phyloP scores from a whole-genome alignment of 169 alveolate species.

The Cryptosporidium viatorum region DNA sequence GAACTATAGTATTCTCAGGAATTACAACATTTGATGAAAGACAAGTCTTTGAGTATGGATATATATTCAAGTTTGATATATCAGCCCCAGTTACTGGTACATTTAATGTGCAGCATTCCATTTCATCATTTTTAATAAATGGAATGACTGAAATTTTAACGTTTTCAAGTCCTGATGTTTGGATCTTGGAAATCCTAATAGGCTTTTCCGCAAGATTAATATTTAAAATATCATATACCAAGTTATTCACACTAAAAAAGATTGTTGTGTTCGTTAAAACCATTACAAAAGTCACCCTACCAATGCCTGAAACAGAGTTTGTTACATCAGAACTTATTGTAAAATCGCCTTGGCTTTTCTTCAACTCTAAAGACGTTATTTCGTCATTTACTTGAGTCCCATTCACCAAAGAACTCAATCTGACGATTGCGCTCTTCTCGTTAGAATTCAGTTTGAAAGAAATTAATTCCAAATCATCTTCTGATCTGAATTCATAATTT shows the following conservation, averaged over 20 bases:
- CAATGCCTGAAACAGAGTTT: not conserved
- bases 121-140: constrained; percentile 16
- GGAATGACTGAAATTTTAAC: constrained; percentile 24
- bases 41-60: constrained; percentile 54
- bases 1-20: not conserved
- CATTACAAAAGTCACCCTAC: constrained; percentile 35
- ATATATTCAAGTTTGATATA: not conserved
- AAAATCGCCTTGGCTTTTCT: not conserved
- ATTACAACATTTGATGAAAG: constrained; percentile 10
- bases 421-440: constrained; percentile 13
- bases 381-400: constrained; percentile 16
- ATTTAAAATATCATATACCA: constrained; percentile 41
- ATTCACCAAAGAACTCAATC: constrained; percentile 33
- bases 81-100: not conserved
- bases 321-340: not conserved
- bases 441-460: constrained; percentile 16
- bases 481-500: constrained; percentile 1
- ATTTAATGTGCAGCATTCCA: constrained; percentile 15
- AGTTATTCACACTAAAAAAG: constrained; percentile 28
- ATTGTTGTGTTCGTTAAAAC: constrained; percentile 46
- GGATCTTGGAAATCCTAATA: constrained; percentile 14
- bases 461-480: constrained; percentile 26
- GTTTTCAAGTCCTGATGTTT: constrained; percentile 16
- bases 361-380: constrained; percentile 7
- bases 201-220: constrained; percentile 54